phyloP scores from a whole-genome alignment of 129 eudicot species.

The Flaveria linearis region DNA sequence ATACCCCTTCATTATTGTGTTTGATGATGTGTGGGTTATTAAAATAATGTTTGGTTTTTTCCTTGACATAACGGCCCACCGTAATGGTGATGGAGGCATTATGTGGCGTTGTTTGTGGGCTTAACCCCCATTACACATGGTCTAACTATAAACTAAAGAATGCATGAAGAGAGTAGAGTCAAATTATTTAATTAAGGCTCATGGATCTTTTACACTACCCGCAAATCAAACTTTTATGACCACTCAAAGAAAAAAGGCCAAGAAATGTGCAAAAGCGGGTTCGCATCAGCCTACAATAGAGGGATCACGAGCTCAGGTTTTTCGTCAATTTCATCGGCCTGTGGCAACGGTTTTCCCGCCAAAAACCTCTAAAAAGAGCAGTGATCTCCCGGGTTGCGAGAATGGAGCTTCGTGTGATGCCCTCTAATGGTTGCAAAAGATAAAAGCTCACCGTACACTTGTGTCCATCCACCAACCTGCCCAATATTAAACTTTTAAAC shows the following conservation, averaged over 20 bases:
- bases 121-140: too few species aligned
- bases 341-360: slow-evolving; percentile 56
- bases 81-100: too few species aligned
- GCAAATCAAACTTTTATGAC: not conserved
- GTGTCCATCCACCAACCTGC: slow-evolving; percentile 90
- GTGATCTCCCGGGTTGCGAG: slow-evolving; percentile 68
- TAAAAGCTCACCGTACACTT: slow-evolving; percentile 60
- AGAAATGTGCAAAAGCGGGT: not conserved
- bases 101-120: too few species aligned
- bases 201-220: not conserved
- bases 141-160: not conserved
- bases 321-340: not conserved
- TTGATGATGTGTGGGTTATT: too few species aligned
- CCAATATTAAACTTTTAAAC: slow-evolving; percentile 1
- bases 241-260: not conserved
- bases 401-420: slow-evolving; percentile 85
- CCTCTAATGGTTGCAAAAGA: slow-evolving; percentile 75
- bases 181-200: not conserved
- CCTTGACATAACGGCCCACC: too few species aligned
- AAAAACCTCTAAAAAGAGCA: slow-evolving; percentile 57
- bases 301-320: slow-evolving; percentile 9
- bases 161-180: not conserved
- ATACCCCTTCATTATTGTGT: too few species aligned
- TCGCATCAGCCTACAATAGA: not conserved
- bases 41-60: too few species aligned